Base-by-base conservation (phyloP, 768 basidiomycete species). In the Auricularia heimuer region DNA sequence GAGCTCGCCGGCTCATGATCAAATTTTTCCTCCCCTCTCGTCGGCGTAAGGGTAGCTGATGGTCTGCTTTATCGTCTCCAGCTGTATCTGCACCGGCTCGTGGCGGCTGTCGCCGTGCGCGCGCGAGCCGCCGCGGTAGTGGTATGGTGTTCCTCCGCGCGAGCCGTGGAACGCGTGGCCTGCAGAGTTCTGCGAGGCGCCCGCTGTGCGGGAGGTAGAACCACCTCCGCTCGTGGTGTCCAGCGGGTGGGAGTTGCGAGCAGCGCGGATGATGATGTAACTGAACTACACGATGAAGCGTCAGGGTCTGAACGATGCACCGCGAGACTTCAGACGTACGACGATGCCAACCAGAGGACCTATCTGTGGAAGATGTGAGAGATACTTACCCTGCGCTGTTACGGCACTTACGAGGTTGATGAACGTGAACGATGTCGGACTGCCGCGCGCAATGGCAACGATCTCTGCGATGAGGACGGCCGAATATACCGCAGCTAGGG, bases 241-340 rank as follows among this genome's bases (percentile, higher is more conserved):
- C 11, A 51, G 18, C 11, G 47, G 47, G 47, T 51, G 56, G 24
- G 29, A n/a, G 18, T 60, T 29, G 14, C 56, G 56, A 33, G 56
- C 56, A 3, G 56, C 56, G 7, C 56, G 56, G 56, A 60, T 60
- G 29, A 60, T 60, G 34, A 60, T 60, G 56, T 60, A 60, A 10
- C 29, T 35, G 33, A 60, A 60, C 56, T 60, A 18, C 3, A 60
- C 16, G 24, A 18, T 6, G 56, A 16, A 16, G 21, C 12, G 29
- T 18, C n/a, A 10, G 11, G 0, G 54, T 21, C 29, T 11, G 14
- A 56, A 10, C 10, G 54, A 56, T 10, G 16, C 11, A 3, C 54
- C 10, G 21, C 29, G 29, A 21, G 54, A 29, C 16, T 56, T 18
- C 2, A 29, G 14, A 29, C 29, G 29, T 35, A 60, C 56, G 24